phyloP scores from a whole-genome alignment of 2,329 filamentous ascomycete species.

The Calycina herbarum region DNA sequence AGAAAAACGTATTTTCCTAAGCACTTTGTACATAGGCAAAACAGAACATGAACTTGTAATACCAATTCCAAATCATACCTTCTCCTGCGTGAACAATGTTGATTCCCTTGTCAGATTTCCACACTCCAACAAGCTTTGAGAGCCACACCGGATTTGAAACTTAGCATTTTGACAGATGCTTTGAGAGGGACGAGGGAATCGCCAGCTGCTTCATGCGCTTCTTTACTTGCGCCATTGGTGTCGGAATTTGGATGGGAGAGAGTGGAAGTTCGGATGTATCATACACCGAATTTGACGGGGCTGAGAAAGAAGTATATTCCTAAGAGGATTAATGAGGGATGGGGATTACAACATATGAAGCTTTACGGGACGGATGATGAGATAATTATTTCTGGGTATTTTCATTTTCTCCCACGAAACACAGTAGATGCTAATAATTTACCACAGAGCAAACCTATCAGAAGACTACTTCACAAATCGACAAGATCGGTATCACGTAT shows the following conservation, averaged over 20 bases:
- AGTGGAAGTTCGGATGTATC: slow-evolving; percentile 95
- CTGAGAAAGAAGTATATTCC: slow-evolving; percentile 81
- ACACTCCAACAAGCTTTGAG: slow-evolving; percentile 75
- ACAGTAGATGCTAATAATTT: neutral
- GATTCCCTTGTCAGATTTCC: slow-evolving; percentile 55
- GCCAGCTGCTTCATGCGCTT: slow-evolving; percentile 82
- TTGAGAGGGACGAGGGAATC: slow-evolving; percentile 89
- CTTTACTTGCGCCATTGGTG: slow-evolving; percentile 80
- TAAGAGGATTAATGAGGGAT: slow-evolving; percentile 92
- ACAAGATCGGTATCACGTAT: slow-evolving; percentile 91
- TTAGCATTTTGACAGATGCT: slow-evolving; percentile 90
- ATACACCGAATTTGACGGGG: slow-evolving; percentile 93
- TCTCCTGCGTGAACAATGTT: slow-evolving; percentile 19
- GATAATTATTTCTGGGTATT: slow-evolving; percentile 85
- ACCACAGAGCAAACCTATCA: slow-evolving; percentile 75
- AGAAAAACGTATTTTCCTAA: slow-evolving; percentile 79
- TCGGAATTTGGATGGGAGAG: slow-evolving; percentile 78
- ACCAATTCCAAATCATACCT: slow-evolving; percentile 17
- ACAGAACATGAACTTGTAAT: slow-evolving; percentile 80
- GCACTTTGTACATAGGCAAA: slow-evolving; percentile 96
- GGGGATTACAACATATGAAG: slow-evolving; percentile 99
- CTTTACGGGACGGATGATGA: slow-evolving; percentile 94
- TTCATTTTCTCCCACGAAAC: neutral
- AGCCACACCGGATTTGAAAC: slow-evolving; percentile 70
- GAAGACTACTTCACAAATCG: slow-evolving; percentile 95